A percentile compares a stretch with the other conserved stretches of the same genome.
Conservation (phyloP, 805 yeast genomes). For the Saturnispora hagleri region DNA sequence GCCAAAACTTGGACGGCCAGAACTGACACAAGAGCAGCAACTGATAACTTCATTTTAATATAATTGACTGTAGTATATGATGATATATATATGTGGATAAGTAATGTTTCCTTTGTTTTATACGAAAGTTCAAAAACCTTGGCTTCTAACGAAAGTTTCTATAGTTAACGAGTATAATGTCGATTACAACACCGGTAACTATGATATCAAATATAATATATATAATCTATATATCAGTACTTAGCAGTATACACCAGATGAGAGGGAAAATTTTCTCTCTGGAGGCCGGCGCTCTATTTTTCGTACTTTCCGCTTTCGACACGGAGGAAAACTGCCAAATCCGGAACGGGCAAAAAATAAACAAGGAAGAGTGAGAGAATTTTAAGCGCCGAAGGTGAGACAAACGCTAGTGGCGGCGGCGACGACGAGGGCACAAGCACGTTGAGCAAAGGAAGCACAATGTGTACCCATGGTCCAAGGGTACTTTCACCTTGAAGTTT, state of each 20-base stretch:
- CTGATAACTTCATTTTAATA: slow-evolving; percentile 28
- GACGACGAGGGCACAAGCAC: no score
- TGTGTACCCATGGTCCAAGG: no score
- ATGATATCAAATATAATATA: no score
- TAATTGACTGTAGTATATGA: background rate
- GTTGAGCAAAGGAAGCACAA: no score
- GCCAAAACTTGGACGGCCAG: slow-evolving; percentile 28
- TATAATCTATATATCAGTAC: background rate
- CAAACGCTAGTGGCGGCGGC: no score
- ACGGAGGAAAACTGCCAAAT: background rate
- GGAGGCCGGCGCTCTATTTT: background rate
- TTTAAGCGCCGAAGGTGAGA: background rate
- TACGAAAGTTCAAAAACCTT: background rate
- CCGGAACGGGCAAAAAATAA: background rate
- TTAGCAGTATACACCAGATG: background rate
- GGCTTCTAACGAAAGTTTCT: background rate
- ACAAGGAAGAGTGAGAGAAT: background rate
- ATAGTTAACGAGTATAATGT: background rate
- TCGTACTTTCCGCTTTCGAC: background rate
- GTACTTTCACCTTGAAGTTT: no score
- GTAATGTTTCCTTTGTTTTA: no score
- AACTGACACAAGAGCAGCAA: slow-evolving; percentile 25
- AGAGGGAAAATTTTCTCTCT: background rate
- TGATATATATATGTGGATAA: background rate
- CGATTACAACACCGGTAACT: background rate